Evolutionary conservation across 306 rosid species (phyloP), one percentile per base, ranked within the genome.

Genomic region (Citrullus amarus): DNA sequence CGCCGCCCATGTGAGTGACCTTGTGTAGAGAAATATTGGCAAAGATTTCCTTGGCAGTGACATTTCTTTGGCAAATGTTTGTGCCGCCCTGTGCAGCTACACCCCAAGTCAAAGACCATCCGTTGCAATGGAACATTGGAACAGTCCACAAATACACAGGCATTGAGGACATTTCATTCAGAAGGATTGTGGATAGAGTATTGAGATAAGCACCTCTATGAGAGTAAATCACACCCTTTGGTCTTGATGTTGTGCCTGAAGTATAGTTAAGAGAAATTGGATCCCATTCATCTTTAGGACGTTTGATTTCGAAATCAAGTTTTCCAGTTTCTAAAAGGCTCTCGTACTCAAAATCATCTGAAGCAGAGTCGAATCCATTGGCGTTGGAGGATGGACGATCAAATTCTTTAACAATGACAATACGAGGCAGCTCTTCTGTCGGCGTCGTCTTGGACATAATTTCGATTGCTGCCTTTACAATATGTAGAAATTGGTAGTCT

Each of bases 1-100:
- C 96, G 5, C 88, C 91, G 0, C 97, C 90, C 90, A 92, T 87
- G 85, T 90, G 95, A 3, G 91, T 90, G 14, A 90, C 97, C 6
- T 70, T 70, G 54, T 70, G 76, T 18, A 12, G 56, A 70, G 20
- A 46, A 46, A 91, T 90, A 2, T 87, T 79, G 5, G 39, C 16
- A 79, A 18, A 86, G 13, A 91, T 86, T 1, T 14, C 62, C 6
- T 9, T 79, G 0, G 83, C 84, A 9, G 86, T 88, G 63, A 91
- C 88, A 25, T 81, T 90, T 3, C 94, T 86, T 10, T 88, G 81
- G 16, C 94, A 90, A 25, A 89, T 65, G 43, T 85, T 91, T 20
- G 90, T 90, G 9, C 89, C 97, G 0, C 97, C 97, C 0, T 86
- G 78, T 28, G 94, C 97, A 0, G 97, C 91, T 4, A 87, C 91